A percentile compares a stretch with the other conserved stretches of the same genome.
phyloP scores from a whole-genome alignment of 257 asterid species.

The Osmanthus fragrans region DNA sequence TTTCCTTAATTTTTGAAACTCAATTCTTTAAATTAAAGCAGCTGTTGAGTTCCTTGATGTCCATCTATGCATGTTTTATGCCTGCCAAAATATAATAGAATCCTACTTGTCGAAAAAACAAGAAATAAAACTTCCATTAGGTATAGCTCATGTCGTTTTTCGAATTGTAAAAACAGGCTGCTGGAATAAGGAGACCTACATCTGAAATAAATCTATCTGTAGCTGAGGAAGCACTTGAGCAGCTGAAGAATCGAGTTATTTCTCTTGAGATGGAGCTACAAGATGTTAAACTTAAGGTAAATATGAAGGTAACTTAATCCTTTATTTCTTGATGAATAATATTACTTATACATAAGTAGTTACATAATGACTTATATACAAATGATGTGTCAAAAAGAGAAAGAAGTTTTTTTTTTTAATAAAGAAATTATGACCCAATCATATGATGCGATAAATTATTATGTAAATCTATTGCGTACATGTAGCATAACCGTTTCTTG shows the following conservation, averaged over 20 bases:
- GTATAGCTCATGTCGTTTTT: conserved; percentile 6
- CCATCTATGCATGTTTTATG: not conserved
- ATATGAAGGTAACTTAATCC: not conserved
- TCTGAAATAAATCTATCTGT: conserved; percentile 54
- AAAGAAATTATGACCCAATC: no score
- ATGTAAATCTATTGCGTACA: no score
- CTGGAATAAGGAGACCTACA: conserved; percentile 67
- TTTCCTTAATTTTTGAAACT: not conserved
- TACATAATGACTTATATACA: no score
- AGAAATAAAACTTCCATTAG: not conserved
- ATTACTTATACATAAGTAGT: no score
- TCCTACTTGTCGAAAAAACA: not conserved
- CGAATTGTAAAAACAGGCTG: conserved; percentile 55
- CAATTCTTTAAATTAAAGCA: not conserved
- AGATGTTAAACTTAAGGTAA: conserved; percentile 81
- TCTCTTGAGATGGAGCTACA: conserved; percentile 74
- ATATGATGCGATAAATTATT: no score
- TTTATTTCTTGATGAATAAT: not conserved
- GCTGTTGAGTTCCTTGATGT: not conserved
- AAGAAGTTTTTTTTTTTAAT: no score
- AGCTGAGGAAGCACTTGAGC: conserved; percentile 87
- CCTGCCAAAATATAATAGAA: not conserved
- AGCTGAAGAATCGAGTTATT: conserved; percentile 51
- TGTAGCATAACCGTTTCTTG: not conserved
- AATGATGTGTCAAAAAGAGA: no score